Conservation (phyloP, 2,329 filamentous ascomycete species). For the Nothophoma quercina region DNA sequence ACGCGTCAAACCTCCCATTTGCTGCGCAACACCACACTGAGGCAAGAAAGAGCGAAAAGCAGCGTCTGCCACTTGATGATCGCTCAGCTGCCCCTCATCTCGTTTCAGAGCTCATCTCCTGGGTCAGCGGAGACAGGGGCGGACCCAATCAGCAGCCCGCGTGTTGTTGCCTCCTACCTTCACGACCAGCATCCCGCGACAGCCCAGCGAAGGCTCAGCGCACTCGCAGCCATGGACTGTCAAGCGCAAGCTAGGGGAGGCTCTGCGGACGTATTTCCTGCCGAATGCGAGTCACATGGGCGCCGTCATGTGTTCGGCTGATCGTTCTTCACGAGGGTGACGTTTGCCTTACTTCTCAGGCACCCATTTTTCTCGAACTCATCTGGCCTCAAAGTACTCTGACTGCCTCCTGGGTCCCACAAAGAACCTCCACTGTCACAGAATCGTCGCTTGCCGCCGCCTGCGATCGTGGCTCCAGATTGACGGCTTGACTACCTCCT, state of each 20-base stretch:
- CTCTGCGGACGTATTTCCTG: neutral
- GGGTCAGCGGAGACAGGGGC: constrained; percentile 13
- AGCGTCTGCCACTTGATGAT: constrained; percentile 32
- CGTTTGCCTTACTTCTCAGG: no score
- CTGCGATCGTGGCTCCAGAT: no score
- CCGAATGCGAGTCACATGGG: neutral
- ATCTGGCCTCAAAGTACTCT: no score
- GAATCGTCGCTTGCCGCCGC: no score
- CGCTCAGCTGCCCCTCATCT: constrained; percentile 41
- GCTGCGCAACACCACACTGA: constrained; percentile 24
- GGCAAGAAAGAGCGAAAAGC: constrained; percentile 19
- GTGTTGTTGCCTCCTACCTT: constrained; percentile 27
- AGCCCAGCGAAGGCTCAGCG: constrained; percentile 21
- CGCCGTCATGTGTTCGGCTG: constrained; percentile 9
- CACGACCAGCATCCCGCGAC: constrained; percentile 27
- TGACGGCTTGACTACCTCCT: no score
- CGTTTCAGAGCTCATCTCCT: constrained; percentile 23
- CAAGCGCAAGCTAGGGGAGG: neutral
- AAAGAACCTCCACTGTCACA: no score
- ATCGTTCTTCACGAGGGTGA: neutral
- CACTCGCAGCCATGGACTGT: constrained; percentile 1
- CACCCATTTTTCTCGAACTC: no score
- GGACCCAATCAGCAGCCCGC: constrained; percentile 33
- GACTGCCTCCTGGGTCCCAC: no score
- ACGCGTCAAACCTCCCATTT: constrained; percentile 19